Percentiles rank a stretch among this genome's conserved stretches.
These are phyloP conservation scores for Skeletonema tropicum DNA, from an alignment of 108 stramenopile species.

Conservation along the genomic window DNA sequence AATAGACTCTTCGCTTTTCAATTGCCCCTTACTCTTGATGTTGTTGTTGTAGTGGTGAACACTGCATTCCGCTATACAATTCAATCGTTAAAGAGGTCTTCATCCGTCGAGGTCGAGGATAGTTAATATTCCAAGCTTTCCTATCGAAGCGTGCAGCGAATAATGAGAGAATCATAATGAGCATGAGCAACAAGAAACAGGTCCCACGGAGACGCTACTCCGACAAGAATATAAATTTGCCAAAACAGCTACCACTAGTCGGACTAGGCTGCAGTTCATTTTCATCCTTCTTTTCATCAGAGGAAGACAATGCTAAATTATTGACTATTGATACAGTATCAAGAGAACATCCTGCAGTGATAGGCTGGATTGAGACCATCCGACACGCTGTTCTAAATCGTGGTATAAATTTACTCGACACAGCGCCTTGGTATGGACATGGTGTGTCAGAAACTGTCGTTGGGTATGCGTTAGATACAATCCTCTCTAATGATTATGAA, in stretches of 20 bases:
- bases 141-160: no score
- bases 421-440: conserved; percentile 93
- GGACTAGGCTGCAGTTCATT: conserved; percentile 86
- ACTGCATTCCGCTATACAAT: no score
- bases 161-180: neutral
- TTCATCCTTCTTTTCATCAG: conserved; percentile 75
- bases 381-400: conserved; percentile 62
- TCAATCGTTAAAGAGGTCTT: no score
- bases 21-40: no score
- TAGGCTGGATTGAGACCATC: conserved; percentile 82
- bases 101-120: no score
- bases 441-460: conserved; percentile 81
- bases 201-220: conserved; percentile 37
- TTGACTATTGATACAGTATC: conserved; percentile 46
- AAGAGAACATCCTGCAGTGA: conserved; percentile 61
- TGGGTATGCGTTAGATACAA: conserved; percentile 73
- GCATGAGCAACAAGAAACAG: conserved; percentile 3
- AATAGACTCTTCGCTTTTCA: no score
- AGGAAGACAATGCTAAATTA: conserved; percentile 30
- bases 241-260: conserved; percentile 54
- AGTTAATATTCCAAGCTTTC: no score
- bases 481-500: conserved; percentile 23
- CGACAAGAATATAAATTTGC: conserved; percentile 15
- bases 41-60: no score
- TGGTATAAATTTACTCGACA: conserved; percentile 83